Evolutionary conservation across 805 yeast genomes (phyloP), one percentile per base, ranked within the genome.

Genomic region (Metschnikowia santaceciliae): DNA sequence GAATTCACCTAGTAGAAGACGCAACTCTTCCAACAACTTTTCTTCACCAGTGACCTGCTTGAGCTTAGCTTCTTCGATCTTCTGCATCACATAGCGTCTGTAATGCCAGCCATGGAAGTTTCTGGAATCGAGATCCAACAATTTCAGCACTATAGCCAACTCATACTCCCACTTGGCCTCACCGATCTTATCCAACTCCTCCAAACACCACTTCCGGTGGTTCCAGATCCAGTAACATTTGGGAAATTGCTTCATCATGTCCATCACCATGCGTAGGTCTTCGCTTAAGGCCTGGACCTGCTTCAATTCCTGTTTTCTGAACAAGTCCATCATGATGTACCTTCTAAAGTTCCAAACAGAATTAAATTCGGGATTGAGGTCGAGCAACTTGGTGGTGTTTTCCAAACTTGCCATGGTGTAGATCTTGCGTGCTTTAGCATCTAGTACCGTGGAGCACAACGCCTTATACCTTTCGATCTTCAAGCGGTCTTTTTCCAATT

Each of bases 141-240:
- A 70, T 60, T 82, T 82, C 52, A 79, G 80, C 1, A 89, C 91
- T 7, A 90, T 75, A 1, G 67, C 74, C 60, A 94, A 68, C 65
- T 94, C 99, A 32, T 61, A 64, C n/a, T 72, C 65, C 94, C 95
- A 90, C 48, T 84, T 69, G 10, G 85, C 80, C 35, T 62, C 58
- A 1, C 77, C 74, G 33, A 80, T 79, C 17, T 72, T 63, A 34
- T 79, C 76, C 38, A 73, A 52, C 52, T 64, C 62, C 48, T 58
- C 59, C 37, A 92, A 67, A 41, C 87, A 78, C 98, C 99, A 94
- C 10, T 79, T 70, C 35, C 99, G 75, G 64, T 94, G 97, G 59
- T 84, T 87, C 97, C 98, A 94, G 11, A 94, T 84, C 97, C 98
- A 94, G 63, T 94, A 94, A 38, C 91, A 89, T 65, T 94, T 94